These are phyloP conservation scores for Sporothrix pseudoabietina DNA, from an alignment of 2,329 filamentous ascomycete species.

Conservation along the genomic window DNA sequence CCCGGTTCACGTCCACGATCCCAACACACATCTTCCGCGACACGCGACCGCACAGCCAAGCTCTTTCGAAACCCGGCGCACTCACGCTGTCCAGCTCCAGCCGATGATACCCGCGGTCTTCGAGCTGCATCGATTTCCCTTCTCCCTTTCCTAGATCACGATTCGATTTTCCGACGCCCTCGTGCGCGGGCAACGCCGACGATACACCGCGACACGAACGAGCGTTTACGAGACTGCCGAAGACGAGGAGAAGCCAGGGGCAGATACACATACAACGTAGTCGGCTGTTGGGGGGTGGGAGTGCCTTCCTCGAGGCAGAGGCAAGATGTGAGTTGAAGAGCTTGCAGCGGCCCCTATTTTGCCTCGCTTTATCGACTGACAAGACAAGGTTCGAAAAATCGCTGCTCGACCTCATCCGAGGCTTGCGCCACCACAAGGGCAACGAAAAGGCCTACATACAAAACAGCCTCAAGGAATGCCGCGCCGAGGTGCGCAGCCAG, in stretches of 20 bases:
- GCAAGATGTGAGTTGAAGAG: conserved; percentile 27
- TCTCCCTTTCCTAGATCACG: conserved; percentile 16
- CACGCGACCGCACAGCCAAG: conserved; percentile 22
- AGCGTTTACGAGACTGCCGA: not conserved
- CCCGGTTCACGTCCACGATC: conserved; percentile 7
- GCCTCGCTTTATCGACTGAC: conserved; percentile 32
- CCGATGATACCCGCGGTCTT: conserved; percentile 24
- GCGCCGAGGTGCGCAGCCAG: conserved; percentile 84
- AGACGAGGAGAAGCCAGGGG: not conserved
- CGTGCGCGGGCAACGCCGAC: conserved; percentile 10
- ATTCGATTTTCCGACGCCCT: conserved; percentile 1
- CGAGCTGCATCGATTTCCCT: not conserved
- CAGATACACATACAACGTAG: not conserved
- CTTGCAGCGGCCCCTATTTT: not conserved
- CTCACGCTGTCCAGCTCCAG: not conserved
- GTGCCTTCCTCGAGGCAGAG: conserved; percentile 13
- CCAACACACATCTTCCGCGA: not conserved
- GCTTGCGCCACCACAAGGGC: conserved; percentile 92
- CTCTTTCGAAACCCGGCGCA: not conserved
- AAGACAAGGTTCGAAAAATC: conserved; percentile 92
- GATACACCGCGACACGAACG: not conserved
- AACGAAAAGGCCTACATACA: conserved; percentile 95
- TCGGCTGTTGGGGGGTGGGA: conserved; percentile 15
- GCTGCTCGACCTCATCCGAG: conserved; percentile 96
- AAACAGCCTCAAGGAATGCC: conserved; percentile 91